Conservation (phyloP, 164 flowering plant genomes). For the Stephania cephalantha region DNA sequence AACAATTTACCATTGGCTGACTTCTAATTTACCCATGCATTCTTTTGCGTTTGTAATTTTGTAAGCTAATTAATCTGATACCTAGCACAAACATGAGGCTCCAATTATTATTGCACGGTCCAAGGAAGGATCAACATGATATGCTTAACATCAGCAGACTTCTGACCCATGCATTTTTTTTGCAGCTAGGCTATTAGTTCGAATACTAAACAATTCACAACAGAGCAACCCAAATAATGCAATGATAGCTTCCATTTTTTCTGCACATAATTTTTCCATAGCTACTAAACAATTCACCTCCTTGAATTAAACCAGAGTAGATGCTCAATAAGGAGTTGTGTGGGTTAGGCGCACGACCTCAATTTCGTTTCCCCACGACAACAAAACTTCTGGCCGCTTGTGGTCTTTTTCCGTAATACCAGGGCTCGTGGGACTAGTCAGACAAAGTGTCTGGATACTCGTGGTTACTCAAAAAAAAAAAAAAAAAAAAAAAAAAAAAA, state of each 20-base stretch:
- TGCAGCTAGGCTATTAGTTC: neutral
- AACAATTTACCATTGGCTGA: neutral
- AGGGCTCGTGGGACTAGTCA: no score
- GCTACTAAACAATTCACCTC: neutral
- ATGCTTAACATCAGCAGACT: no score
- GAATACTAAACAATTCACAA: neutral
- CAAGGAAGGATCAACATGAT: no score
- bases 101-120: no score
- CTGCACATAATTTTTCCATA: neutral
- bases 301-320: neutral
- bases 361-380: no score
- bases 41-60: neutral
- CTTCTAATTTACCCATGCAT: neutral
- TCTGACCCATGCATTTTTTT: no score
- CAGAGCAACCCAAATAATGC: neutral
- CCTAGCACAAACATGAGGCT: neutral
- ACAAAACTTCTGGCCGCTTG: no score
- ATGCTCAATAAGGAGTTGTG: no score
- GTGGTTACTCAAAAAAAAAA: no score
- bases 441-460: no score
- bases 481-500: neutral
- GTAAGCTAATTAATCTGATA: neutral
- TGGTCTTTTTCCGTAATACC: no score
- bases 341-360: no score
- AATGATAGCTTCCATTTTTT: neutral